Percentiles rank a stretch among this genome's conserved stretches.
Conservation (phyloP, 495 filamentous ascomycete species). For the Aspergillus kassunensis region DNA sequence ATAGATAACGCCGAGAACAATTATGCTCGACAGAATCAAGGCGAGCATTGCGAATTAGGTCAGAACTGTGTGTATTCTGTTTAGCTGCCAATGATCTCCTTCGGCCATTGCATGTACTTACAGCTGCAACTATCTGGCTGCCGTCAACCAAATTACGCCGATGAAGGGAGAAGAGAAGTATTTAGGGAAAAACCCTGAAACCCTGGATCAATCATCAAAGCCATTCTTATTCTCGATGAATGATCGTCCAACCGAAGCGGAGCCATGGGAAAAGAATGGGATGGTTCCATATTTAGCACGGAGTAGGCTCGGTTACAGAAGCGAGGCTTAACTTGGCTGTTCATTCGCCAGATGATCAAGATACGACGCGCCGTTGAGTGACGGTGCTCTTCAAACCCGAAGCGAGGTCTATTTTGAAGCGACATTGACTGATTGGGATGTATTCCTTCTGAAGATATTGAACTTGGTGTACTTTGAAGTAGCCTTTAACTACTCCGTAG, state of each 20-base stretch:
- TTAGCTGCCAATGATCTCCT: not conserved
- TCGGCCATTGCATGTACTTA: not conserved
- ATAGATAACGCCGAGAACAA: slow-evolving; percentile 36
- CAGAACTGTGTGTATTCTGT: not conserved
- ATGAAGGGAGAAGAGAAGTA: not conserved
- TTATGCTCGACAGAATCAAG: slow-evolving; percentile 10
- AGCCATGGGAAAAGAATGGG: not conserved
- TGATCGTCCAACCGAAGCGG: not conserved
- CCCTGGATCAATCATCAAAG: not conserved
- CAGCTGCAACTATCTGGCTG: not conserved
- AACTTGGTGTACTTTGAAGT: too few species aligned
- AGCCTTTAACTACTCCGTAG: too few species aligned
- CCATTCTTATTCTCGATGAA: not conserved
- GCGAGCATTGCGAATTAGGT: slow-evolving; percentile 8
- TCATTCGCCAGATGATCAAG: not conserved
- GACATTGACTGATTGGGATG: too few species aligned
- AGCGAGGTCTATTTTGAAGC: not conserved
- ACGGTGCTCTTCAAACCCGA: not conserved
- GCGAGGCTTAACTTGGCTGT: not conserved
- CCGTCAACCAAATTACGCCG: not conserved
- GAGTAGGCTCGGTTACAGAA: slow-evolving; percentile 19
- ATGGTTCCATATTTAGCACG: slow-evolving; percentile 15
- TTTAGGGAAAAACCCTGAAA: not conserved
- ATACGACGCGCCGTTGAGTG: not conserved
- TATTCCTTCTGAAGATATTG: too few species aligned